Evolutionary conservation across 441 rosid genomes (phyloP), one percentile per base, ranked within the genome.

Genomic region (Brassica balearica): DNA sequence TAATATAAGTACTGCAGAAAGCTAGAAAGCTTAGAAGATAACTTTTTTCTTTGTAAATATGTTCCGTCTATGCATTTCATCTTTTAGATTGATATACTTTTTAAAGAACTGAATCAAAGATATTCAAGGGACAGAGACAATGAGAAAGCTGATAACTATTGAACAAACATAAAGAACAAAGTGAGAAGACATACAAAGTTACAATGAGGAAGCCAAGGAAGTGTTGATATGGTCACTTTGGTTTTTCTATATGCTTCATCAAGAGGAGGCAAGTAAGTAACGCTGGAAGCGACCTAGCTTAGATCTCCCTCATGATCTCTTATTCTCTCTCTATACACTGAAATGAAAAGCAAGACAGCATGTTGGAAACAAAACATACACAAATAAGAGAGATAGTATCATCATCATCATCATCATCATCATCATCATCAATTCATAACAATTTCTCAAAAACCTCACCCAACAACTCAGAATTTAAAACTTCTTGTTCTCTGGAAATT

Each of bases 261-360:
- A 29, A 88, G 93, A 83, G 95, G 93, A 55, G 97, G 97, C 85
- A 92, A 79, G 86, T 91, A 94, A 69, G 98, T 89, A 59, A 92
- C 86, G 75, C 97, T 92, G 0, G 97, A 92, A 60, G 95, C 95
- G 74, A 92, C 89, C 82, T 90, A 19, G 19, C 19, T 19, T 19
- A 1, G 19, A 19, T 19, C 19, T 19, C 19, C 19, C 19, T 19
- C 19, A 19, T 19, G 19, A 19, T 19, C 19, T 19, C 19, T 1
- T 19, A 19, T 19, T 19, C 19, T 19, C 19, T 19, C 19, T 19
- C 19, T 17, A 17, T 17, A 17, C 19, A 17, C 19, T 19, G 19
- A 19, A 19, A 19, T 19, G 19, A 19, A 19, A 19, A 19, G 19
- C 19, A 19, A 19, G 19, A 19, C 1, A 19, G 19, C 19, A 19